Evolutionary conservation across 2,329 filamentous ascomycete genomes (phyloP).

Genomic region (Xylaria digitata): DNA sequence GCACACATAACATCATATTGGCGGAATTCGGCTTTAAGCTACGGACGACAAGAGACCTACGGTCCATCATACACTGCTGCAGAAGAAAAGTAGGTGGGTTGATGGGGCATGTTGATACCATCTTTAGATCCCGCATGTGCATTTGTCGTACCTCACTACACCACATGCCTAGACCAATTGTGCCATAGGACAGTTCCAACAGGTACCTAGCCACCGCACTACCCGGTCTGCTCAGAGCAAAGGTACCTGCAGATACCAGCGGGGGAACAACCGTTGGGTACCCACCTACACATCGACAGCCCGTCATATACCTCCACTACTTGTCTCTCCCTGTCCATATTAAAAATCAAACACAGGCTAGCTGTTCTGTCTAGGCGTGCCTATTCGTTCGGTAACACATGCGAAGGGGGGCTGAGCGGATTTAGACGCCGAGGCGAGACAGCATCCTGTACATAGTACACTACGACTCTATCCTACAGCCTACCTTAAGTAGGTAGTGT

Average conservation of each 20-base stretch:
- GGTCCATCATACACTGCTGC: too few relatives aligned
- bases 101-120: constrained; percentile 17
- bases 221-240: too few relatives aligned
- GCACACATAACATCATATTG: constrained; percentile 10
- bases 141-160: background rate
- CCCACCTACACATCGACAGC: too few relatives aligned
- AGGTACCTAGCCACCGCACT: too few relatives aligned
- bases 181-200: background rate
- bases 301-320: too few relatives aligned
- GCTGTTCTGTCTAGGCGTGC: constrained; percentile 16
- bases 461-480: background rate
- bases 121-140: constrained; percentile 34
- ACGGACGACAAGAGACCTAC: background rate
- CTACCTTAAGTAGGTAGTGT: background rate
- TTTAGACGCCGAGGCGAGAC: constrained; percentile 39
- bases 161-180: background rate
- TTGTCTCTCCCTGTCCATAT: constrained; percentile 28
- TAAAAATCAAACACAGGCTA: constrained; percentile 41
- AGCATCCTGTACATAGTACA: constrained; percentile 2
- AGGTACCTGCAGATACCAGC: too few relatives aligned
- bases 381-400: constrained; percentile 40
- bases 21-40: constrained; percentile 32
- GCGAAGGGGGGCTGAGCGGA: constrained; percentile 41
- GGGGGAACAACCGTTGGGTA: background rate
- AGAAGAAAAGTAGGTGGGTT: background rate